Base-by-base conservation (phyloP, 2,329 filamentous ascomycete genomes). In the Shiraia sp. region DNA sequence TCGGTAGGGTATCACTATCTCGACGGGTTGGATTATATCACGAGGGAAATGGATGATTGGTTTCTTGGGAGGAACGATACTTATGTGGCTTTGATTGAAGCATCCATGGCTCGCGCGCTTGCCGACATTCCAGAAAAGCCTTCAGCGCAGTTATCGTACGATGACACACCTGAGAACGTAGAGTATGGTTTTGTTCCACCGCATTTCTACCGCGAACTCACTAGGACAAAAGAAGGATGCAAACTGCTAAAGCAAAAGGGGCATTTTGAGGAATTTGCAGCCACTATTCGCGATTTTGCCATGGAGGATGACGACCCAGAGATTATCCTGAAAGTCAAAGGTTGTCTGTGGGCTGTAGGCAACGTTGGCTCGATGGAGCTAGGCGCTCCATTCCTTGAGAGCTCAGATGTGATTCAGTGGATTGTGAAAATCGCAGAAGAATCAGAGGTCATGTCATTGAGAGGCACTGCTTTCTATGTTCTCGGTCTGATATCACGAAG, bases 41-140 rank as follows among this genome's bases (percentile, higher is more conserved):
- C 91, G 48, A 93, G 95, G 65, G 95, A 99, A 68, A 99, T 99
- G 93, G 93, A 99, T 57, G 95, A 99, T 71, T 99, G 93, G 93
- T 99, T 97, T 64, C 78, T 99, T 13, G 93, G 93, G 10, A 85
- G 93, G 31, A 99, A 99, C 63, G 92, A 99, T 66, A 86, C 85
- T n/a, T 99, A 99, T 55, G 93, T 99, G 36, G 81, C 84, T 26
- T 81, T 97, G 28, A 92, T 99, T 28, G 93, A 99, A 69, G 93
- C 95, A n/a, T 95, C 91, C 40, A 78, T 99, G 36, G 90, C 91
- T 23, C 85, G 90, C 46, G 87, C 91, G 1, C 91, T 96, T 53
- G 77, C 83, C n/a, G 73, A 77, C 41, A 62, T 73, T n/a, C 70
- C 71, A 2, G 79, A 86, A 28, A 81, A 80, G 39, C 72, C 79